These are phyloP conservation scores for Sergeia podlipaevii DNA, from an alignment of 208 protist species.

Conservation along the genomic window DNA sequence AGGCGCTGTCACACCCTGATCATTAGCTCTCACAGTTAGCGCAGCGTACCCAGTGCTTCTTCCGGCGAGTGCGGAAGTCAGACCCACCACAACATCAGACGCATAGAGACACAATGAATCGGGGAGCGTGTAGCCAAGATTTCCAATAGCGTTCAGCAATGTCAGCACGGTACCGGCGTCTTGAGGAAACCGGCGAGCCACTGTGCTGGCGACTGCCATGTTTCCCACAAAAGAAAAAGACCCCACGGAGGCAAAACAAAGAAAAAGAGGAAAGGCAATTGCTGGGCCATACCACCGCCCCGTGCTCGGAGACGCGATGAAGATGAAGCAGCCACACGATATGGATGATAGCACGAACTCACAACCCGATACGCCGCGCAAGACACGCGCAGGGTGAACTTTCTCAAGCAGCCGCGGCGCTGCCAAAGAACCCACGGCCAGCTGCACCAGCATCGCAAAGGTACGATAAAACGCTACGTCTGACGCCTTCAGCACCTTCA, in stretches of 20 bases:
- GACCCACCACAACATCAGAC: not conserved
- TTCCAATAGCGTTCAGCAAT: conserved; percentile 5
- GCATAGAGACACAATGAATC: not conserved
- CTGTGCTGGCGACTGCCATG: conserved; percentile 1
- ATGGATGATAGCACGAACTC: not conserved
- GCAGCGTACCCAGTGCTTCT: conserved; percentile 1
- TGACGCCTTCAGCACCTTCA: not conserved
- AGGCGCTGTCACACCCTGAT: no score
- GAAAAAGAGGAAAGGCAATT: not conserved
- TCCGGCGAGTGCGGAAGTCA: not conserved
- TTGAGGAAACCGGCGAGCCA: conserved; percentile 4
- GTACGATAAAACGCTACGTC: not conserved
- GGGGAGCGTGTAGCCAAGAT: conserved; percentile 7
- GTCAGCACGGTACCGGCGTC: conserved; percentile 10
- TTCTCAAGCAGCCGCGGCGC: not conserved
- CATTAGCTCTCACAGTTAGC: no score
- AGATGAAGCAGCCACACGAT: not conserved
- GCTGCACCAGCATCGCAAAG: conserved; percentile 2
- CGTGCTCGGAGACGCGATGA: not conserved
- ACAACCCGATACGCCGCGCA: not conserved
- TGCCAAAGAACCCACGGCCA: conserved; percentile 2
- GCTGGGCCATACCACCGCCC: not conserved
- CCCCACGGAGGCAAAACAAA: not conserved
- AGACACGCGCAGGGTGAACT: not conserved
- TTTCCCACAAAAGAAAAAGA: conserved; percentile 5